phyloP scores from a whole-genome alignment of 1,284 basidiomycete genomes.

The Phenoliferia sp. region DNA sequence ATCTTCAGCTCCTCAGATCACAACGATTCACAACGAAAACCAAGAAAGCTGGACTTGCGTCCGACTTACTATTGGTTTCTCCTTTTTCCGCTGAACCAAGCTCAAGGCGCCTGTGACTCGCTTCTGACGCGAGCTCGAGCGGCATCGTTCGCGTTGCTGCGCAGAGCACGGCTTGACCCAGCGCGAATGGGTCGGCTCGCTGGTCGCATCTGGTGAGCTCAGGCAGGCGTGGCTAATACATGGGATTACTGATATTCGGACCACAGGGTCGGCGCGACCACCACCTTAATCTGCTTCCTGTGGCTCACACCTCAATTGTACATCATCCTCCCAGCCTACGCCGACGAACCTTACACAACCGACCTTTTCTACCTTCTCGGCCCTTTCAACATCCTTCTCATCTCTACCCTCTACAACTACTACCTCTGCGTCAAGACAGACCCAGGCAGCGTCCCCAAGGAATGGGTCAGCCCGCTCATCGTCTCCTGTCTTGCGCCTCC shows the following conservation, averaged over 20 bases:
- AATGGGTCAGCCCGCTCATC: constrained; percentile 67
- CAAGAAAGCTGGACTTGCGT: too few relatives aligned
- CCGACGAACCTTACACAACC: constrained; percentile 56
- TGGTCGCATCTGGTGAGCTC: constrained; percentile 5
- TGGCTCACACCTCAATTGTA: constrained; percentile 82
- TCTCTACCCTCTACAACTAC: constrained; percentile 81
- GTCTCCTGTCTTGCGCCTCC: not conserved
- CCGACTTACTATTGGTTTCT: too few relatives aligned
- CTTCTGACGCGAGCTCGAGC: too few relatives aligned
- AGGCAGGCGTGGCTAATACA: too few relatives aligned
- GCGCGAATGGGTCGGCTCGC: constrained; percentile 5
- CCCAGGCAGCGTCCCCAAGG: constrained; percentile 72
- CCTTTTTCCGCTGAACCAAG: too few relatives aligned
- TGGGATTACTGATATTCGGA: not conserved
- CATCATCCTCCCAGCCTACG: constrained; percentile 78
- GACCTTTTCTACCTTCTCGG: constrained; percentile 64
- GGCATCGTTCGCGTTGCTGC: too few relatives aligned
- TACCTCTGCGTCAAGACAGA: constrained; percentile 70
- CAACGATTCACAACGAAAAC: too few relatives aligned
- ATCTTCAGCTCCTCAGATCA: too few relatives aligned
- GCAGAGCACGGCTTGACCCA: too few relatives aligned
- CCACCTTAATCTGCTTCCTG: constrained; percentile 78
- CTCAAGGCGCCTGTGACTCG: too few relatives aligned
- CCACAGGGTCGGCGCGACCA: constrained; percentile 54
- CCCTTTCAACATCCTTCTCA: constrained; percentile 60